phyloP scores from a whole-genome alignment of 2,329 filamentous ascomycete species.

The Pseudogymnoascus sp. region DNA sequence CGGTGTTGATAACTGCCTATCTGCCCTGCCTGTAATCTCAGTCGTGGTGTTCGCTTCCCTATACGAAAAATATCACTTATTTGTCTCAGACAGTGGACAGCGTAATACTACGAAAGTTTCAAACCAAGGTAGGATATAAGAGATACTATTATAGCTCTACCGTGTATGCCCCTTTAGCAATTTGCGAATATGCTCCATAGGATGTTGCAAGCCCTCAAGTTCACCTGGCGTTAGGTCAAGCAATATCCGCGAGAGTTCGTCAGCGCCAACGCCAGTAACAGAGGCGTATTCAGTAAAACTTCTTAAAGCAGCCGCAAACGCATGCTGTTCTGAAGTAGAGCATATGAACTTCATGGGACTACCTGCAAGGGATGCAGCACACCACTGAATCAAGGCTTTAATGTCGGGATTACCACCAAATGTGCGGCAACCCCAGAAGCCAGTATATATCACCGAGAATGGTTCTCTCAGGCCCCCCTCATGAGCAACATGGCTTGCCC shows the following conservation, averaged over 20 bases:
- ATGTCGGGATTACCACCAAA: background rate
- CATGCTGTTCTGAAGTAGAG: background rate
- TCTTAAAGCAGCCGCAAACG: background rate
- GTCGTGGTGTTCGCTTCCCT: too few species aligned
- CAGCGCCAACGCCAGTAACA: background rate
- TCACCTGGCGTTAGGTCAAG: background rate
- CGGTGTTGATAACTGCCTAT: background rate
- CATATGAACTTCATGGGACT: background rate
- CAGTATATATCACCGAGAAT: conserved; percentile 1
- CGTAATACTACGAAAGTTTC: background rate
- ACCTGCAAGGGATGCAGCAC: background rate
- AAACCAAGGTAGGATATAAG: background rate
- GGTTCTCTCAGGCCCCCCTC: background rate
- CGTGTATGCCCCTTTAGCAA: background rate
- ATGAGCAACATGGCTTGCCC: background rate
- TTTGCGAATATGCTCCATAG: background rate
- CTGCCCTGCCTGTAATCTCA: background rate
- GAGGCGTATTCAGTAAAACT: background rate
- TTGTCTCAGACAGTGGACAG: too few species aligned
- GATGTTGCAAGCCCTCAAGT: background rate
- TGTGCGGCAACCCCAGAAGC: background rate
- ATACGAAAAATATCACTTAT: too few species aligned
- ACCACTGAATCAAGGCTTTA: background rate
- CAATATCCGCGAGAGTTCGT: background rate
- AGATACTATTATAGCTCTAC: background rate